phyloP scores from a whole-genome alignment of 768 basidiomycete species.

The Auriculariales sp. region DNA sequence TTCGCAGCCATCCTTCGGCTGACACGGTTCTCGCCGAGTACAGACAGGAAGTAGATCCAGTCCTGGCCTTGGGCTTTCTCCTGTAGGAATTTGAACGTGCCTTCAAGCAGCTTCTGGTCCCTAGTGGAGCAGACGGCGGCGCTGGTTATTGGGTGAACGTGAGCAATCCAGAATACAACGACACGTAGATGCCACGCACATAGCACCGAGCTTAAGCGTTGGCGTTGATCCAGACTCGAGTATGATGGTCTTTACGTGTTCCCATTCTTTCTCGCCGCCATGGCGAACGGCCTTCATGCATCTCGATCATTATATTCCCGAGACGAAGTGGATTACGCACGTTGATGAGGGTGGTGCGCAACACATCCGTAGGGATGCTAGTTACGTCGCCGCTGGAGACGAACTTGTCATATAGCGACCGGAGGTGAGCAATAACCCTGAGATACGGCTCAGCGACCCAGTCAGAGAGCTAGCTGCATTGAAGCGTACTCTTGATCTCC shows the following conservation, averaged over 20 bases:
- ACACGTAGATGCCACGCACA: conserved; percentile 26
- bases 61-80: conserved; percentile 45
- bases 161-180: neutral
- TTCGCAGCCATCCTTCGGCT: conserved; percentile 37
- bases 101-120: conserved; percentile 39
- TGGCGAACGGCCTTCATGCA: conserved; percentile 46
- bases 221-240: conserved; percentile 56
- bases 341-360: conserved; percentile 34
- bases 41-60: conserved; percentile 46
- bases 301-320: neutral
- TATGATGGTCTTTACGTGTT: conserved; percentile 52
- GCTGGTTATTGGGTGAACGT: conserved; percentile 21
- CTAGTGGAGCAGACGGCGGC: conserved; percentile 46
- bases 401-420: conserved; percentile 54
- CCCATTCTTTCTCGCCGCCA: conserved; percentile 63
- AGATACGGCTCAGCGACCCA: conserved; percentile 12
- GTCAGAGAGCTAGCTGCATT: neutral
- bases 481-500: conserved; percentile 20
- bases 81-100: conserved; percentile 48
- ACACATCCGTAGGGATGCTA: conserved; percentile 67
- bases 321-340: conserved; percentile 22
- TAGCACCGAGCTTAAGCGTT: conserved; percentile 52
- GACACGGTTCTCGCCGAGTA: conserved; percentile 38
- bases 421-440: conserved; percentile 65
- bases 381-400: conserved; percentile 61